phyloP scores from a whole-genome alignment of 169 alveolate genomes.

The Theileria parva region DNA sequence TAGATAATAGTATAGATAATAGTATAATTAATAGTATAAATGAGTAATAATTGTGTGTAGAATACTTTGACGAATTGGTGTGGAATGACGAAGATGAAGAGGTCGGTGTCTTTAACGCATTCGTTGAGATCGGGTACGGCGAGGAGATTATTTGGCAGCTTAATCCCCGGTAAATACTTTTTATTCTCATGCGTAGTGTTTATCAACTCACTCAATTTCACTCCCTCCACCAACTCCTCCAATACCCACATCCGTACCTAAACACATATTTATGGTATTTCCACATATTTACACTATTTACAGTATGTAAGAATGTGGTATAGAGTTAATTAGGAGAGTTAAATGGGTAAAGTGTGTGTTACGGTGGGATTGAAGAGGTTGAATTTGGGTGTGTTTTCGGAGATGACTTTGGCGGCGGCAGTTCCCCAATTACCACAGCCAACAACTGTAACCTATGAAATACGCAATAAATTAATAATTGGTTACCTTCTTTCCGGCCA shows the following conservation, averaged over 20 bases:
- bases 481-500: conserved; percentile 20
- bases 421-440: conserved; percentile 90
- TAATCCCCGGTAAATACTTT: conserved; percentile 86
- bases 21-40: no score
- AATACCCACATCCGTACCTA: conserved; percentile 86
- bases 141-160: conserved; percentile 82
- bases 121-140: conserved; percentile 85
- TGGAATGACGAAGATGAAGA: conserved; percentile 86
- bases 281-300: no score
- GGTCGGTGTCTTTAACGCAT: conserved; percentile 82
- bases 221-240: conserved; percentile 85
- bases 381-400: conserved; percentile 66
- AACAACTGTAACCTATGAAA: conserved; percentile 74
- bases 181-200: conserved; percentile 85
- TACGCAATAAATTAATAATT: not conserved
- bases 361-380: conserved; percentile 71
- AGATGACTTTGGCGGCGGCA: conserved; percentile 79
- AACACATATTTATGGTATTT: not conserved
- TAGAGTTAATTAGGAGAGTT: no score
- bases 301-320: no score
- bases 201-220: conserved; percentile 81
- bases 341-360: no score
- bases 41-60: no score
- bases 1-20: no score
- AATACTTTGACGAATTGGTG: conserved; percentile 83